phyloP scores from a whole-genome alignment of 495 filamentous ascomycete genomes.

The Talaromyces liani region DNA sequence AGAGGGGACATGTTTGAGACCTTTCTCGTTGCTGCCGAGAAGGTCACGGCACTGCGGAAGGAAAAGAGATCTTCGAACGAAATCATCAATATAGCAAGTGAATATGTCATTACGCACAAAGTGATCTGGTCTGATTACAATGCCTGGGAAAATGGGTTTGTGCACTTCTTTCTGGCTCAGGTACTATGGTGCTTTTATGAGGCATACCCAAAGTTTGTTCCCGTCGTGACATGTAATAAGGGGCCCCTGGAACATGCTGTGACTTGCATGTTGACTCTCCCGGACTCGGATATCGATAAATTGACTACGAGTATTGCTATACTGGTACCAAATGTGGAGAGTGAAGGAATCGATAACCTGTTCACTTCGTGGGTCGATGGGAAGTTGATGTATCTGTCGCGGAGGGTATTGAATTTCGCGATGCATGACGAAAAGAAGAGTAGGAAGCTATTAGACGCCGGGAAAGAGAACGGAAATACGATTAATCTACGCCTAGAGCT shows the following conservation, averaged over 20 bases:
- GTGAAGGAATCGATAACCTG: neutral
- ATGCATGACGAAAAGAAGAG: neutral
- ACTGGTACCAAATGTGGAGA: neutral
- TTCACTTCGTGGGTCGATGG: neutral
- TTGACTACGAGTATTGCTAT: neutral
- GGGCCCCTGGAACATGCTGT: neutral
- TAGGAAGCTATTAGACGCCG: neutral
- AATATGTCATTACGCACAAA: neutral
- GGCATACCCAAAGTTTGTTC: neutral
- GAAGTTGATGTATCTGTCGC: neutral
- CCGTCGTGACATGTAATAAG: neutral
- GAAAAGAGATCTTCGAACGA: neutral
- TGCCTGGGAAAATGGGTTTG: neutral
- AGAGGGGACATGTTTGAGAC: neutral
- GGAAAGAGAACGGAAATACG: neutral
- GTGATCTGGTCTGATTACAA: neutral
- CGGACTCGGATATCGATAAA: neutral
- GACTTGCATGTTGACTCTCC: neutral
- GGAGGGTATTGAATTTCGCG: neutral
- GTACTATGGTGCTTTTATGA: conserved; percentile 2
- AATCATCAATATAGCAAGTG: neutral
- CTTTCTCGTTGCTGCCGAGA: neutral
- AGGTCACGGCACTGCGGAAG: neutral
- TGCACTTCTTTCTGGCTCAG: neutral
- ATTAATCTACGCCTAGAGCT: neutral